These are phyloP conservation scores for Pythium insidiosum DNA, from an alignment of 352 stramenopile genomes.

Conservation along the genomic window DNA sequence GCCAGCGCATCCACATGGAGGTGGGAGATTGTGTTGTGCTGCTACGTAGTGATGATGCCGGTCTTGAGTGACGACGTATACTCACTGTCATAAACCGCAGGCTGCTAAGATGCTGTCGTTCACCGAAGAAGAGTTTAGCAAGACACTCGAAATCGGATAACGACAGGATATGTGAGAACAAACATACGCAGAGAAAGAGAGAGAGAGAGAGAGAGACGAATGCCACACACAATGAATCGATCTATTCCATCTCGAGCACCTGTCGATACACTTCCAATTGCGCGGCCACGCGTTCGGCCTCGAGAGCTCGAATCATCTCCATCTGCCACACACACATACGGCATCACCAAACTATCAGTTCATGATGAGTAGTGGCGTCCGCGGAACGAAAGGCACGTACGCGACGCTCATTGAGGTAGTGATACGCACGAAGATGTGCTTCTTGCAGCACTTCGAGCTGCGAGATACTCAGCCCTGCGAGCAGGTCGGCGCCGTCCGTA, in stretches of 20 bases:
- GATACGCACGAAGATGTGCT: slow-evolving; percentile 73
- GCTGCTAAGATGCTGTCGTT: slow-evolving; percentile 83
- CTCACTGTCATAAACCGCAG: no score
- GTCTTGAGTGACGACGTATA: no score
- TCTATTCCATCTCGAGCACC: slow-evolving; percentile 27
- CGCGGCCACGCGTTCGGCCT: slow-evolving; percentile 64
- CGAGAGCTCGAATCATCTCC: slow-evolving; percentile 59
- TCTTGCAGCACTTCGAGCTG: slow-evolving; percentile 78
- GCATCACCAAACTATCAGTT: background rate
- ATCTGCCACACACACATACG: slow-evolving; percentile 26
- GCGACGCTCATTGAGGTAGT: slow-evolving; percentile 80
- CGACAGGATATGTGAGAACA: background rate
- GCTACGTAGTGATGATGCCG: no score
- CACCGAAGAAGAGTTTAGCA: slow-evolving; percentile 78
- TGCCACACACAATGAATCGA: no score
- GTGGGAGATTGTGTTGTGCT: no score
- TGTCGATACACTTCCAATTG: slow-evolving; percentile 60
- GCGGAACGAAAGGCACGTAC: no score
- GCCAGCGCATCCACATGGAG: slow-evolving; percentile 83
- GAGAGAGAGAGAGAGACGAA: background rate
- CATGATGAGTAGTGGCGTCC: no score
- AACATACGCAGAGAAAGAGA: background rate
- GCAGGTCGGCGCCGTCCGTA: slow-evolving; percentile 33
- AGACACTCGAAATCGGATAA: slow-evolving; percentile 58
- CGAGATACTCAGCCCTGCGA: slow-evolving; percentile 65